Evolutionary conservation across 2,329 filamentous ascomycete genomes (phyloP).

Genomic region (Calonectria honghensis): DNA sequence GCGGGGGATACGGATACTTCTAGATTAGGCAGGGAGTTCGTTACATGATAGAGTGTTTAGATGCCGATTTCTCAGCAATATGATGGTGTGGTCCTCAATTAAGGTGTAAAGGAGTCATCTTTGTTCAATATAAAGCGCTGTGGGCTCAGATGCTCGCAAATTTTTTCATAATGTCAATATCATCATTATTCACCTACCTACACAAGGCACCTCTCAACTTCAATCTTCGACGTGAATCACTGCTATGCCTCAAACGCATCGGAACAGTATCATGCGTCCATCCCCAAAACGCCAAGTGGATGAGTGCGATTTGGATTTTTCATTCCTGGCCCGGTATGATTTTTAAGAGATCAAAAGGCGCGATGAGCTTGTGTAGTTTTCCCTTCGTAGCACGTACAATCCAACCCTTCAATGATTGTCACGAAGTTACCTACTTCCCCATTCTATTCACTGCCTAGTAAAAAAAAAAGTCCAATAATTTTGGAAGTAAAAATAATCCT

Average conservation of each 20-base stretch:
- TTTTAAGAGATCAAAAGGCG: neutral
- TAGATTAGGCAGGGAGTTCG: constrained; percentile 26
- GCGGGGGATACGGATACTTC: constrained; percentile 12
- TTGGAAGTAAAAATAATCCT: too few relatives aligned
- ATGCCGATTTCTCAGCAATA: constrained; percentile 26
- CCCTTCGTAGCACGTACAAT: neutral
- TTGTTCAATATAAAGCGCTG: neutral
- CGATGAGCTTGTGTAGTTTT: neutral
- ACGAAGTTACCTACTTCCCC: too few relatives aligned
- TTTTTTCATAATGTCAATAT: constrained; percentile 19
- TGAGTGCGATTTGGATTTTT: neutral
- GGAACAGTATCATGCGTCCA: neutral
- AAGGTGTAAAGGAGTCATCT: constrained; percentile 16
- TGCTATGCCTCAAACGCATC: neutral
- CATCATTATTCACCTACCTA: neutral
- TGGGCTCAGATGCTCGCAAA: constrained; percentile 8
- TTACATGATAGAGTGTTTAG: constrained; percentile 26
- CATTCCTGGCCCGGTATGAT: neutral
- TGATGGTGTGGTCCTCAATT: constrained; percentile 13
- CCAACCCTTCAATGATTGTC: too few relatives aligned
- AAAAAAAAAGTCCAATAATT: too few relatives aligned
- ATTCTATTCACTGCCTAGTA: too few relatives aligned
- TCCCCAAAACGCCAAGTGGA: neutral
- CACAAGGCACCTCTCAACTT: neutral
- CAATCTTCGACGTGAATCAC: neutral